These are phyloP conservation scores for Phytophthora megakarya DNA, from an alignment of 352 stramenopile genomes.

Conservation along the genomic window DNA sequence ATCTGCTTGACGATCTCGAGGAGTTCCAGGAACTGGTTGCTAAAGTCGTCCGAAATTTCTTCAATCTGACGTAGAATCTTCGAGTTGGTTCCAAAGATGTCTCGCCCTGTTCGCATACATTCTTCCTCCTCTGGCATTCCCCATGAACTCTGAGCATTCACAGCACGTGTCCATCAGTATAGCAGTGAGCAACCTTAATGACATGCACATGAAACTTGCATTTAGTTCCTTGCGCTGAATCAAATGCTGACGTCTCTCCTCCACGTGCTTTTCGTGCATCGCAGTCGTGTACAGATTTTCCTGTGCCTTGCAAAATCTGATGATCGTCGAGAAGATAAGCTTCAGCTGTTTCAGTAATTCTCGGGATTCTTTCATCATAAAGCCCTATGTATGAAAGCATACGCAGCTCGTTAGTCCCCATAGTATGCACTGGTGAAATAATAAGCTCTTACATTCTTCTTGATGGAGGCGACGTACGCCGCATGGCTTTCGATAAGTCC, in stretches of 20 bases:
- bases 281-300: slow-evolving; percentile 82
- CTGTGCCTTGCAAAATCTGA: slow-evolving; percentile 83
- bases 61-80: slow-evolving; percentile 66
- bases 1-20: slow-evolving; percentile 76
- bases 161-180: not conserved
- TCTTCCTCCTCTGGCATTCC: slow-evolving; percentile 62
- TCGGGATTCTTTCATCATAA: slow-evolving; percentile 81
- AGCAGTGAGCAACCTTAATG: not conserved
- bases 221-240: slow-evolving; percentile 57
- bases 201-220: slow-evolving; percentile 23
- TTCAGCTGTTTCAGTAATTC: slow-evolving; percentile 80
- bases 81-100: slow-evolving; percentile 51
- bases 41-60: slow-evolving; percentile 71
- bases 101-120: slow-evolving; percentile 35
- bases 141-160: slow-evolving; percentile 55
- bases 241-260: slow-evolving; percentile 52
- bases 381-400: slow-evolving; percentile 48
- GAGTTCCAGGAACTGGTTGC: slow-evolving; percentile 60
- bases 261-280: slow-evolving; percentile 71
- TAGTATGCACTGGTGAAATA: not conserved
- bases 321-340: slow-evolving; percentile 81
- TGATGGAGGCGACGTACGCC: slow-evolving; percentile 93
- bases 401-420: slow-evolving; percentile 12
- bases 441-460: slow-evolving; percentile 70
- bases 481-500: slow-evolving; percentile 96